Evolutionary conservation across 345 rosid species (phyloP).

Genomic region (Salix caprea): DNA sequence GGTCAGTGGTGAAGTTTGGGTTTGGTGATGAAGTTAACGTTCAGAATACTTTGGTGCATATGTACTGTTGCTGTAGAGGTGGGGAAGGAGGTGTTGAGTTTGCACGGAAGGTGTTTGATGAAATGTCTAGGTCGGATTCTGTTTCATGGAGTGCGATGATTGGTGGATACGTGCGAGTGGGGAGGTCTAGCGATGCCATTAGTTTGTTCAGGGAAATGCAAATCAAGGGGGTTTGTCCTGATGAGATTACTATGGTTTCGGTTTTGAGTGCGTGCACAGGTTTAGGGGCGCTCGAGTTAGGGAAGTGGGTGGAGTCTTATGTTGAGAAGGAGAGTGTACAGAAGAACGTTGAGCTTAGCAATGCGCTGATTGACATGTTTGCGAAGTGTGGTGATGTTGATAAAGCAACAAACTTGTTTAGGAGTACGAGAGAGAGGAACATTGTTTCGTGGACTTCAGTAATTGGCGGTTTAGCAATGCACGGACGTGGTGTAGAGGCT

Average conservation of each 20-base stretch:
- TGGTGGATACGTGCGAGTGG: slow-evolving; percentile 43
- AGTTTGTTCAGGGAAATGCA: slow-evolving; percentile 50
- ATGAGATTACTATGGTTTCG: slow-evolving; percentile 51
- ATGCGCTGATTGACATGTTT: slow-evolving; percentile 51
- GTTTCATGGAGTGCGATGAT: slow-evolving; percentile 62
- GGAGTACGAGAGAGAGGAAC: slow-evolving; percentile 37
- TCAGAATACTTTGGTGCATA: slow-evolving; percentile 45
- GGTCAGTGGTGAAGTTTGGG: slow-evolving; percentile 40
- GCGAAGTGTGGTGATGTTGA: slow-evolving; percentile 57
- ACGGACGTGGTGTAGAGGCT: slow-evolving; percentile 53
- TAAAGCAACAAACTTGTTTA: slow-evolving; percentile 45
- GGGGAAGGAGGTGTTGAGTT: slow-evolving; percentile 27
- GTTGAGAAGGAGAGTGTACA: slow-evolving; percentile 29
- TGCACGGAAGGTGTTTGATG: slow-evolving; percentile 49
- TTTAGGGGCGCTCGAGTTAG: slow-evolving; percentile 55
- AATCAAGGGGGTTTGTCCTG: slow-evolving; percentile 37
- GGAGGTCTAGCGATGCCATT: slow-evolving; percentile 36
- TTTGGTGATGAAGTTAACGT: slow-evolving; percentile 43
- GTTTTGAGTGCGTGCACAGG: slow-evolving; percentile 52
- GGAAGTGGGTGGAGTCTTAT: slow-evolving; percentile 50
- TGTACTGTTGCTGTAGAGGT: slow-evolving; percentile 27
- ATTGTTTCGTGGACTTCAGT: slow-evolving; percentile 58
- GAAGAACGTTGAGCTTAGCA: slow-evolving; percentile 39
- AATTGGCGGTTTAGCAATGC: slow-evolving; percentile 53
- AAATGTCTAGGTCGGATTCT: slow-evolving; percentile 37